Evolutionary conservation across 257 asterid genomes (phyloP).

Genomic region (Solanum chiquidenum): DNA sequence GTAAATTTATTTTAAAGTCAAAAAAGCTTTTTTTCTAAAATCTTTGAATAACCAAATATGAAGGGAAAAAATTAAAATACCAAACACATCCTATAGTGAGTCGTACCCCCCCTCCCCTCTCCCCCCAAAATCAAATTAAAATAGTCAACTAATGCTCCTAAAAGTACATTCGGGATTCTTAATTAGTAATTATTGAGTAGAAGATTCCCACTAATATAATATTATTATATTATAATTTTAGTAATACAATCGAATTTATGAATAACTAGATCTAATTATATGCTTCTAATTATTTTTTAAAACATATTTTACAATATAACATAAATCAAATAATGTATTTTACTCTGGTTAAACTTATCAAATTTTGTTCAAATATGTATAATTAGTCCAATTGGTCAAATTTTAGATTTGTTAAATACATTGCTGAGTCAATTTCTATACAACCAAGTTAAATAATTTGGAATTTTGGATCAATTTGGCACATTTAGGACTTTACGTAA

Average conservation of each 20-base stretch:
- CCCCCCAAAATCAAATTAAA: not conserved
- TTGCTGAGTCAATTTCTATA: not conserved
- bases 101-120: too few species aligned
- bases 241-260: not conserved
- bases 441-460: not conserved
- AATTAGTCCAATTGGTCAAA: not conserved
- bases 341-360: not conserved
- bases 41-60: not conserved
- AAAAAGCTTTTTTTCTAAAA: too few species aligned
- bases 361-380: not conserved
- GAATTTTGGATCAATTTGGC: not conserved
- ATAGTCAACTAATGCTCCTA: not conserved
- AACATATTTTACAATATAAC: too few species aligned
- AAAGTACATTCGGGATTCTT: not conserved
- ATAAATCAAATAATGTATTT: too few species aligned
- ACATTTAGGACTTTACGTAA: not conserved
- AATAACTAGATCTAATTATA: too few species aligned
- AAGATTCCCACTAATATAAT: not conserved
- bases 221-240: too few species aligned
- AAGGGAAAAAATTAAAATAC: too few species aligned
- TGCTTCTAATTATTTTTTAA: not conserved
- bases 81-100: too few species aligned
- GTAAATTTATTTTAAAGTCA: too few species aligned
- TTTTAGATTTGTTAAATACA: not conserved
- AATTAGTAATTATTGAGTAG: not conserved